Percentiles rank a stretch among this genome's conserved stretches.
Conservation (phyloP, 148 eudicot genomes). For the Gaultheria prostrata region DNA sequence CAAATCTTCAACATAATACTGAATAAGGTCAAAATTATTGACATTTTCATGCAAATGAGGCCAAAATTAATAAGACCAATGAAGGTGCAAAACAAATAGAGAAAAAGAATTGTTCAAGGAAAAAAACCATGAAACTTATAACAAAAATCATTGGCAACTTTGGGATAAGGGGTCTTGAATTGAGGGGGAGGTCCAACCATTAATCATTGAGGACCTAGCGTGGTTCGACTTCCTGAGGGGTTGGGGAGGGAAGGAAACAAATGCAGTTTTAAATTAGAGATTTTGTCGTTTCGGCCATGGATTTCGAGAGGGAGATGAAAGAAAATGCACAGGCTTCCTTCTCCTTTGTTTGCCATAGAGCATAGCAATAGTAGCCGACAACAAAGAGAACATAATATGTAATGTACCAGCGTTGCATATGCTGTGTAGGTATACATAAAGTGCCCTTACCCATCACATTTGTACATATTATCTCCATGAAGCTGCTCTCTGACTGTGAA, state of each 20-base stretch:
- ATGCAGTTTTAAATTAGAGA: too few relatives aligned
- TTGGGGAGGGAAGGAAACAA: neutral
- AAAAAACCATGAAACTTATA: too few relatives aligned
- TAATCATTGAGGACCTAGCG: too few relatives aligned
- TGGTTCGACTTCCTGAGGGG: too few relatives aligned
- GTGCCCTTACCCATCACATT: slow-evolving; percentile 80
- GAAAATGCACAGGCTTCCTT: neutral
- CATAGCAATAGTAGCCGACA: neutral
- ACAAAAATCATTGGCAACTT: too few relatives aligned
- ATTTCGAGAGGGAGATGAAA: neutral
- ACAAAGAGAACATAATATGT: slow-evolving; percentile 5
- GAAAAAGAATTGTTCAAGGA: too few relatives aligned
- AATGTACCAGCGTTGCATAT: neutral
- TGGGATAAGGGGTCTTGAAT: too few relatives aligned
- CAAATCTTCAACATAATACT: too few relatives aligned
- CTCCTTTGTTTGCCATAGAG: neutral
- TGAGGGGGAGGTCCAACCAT: too few relatives aligned
- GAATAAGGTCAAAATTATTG: too few relatives aligned
- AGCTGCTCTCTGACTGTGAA: slow-evolving; percentile 83
- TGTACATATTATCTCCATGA: slow-evolving; percentile 88
- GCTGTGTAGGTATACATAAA: slow-evolving; percentile 7
- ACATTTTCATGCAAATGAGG: neutral
- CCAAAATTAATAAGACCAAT: neutral
- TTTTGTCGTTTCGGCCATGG: too few relatives aligned
- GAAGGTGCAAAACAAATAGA: too few relatives aligned